Evolutionary conservation across 2,329 filamentous ascomycete genomes (phyloP).

Genomic region (Apiospora pterosperma): DNA sequence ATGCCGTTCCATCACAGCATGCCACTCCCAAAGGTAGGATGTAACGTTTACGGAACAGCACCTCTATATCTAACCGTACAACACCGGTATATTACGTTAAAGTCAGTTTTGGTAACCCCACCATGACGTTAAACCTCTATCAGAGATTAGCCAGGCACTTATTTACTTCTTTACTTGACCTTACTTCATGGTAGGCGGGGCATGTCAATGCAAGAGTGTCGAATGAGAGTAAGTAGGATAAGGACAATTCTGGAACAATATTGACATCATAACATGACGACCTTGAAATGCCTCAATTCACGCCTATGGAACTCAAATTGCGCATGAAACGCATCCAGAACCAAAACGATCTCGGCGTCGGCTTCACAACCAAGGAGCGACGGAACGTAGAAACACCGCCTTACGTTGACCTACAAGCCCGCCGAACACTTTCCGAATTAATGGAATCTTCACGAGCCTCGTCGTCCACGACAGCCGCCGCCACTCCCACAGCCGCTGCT

Average conservation of each 20-base stretch:
- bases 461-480: slow-evolving; percentile 1
- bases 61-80: no score
- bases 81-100: no score
- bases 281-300: slow-evolving; percentile 11
- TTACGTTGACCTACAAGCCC: slow-evolving; percentile 7
- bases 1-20: no score
- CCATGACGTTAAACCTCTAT: no score
- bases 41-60: no score
- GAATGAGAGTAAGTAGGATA: background rate
- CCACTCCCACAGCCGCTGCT: background rate
- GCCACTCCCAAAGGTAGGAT: no score
- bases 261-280: background rate
- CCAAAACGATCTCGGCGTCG: slow-evolving; percentile 10
- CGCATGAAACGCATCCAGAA: slow-evolving; percentile 8
- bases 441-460: background rate
- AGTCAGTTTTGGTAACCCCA: no score
- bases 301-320: slow-evolving; percentile 10
- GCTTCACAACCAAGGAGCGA: slow-evolving; percentile 8
- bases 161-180: no score
- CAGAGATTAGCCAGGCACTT: no score
- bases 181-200: background rate
- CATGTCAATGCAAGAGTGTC: background rate
- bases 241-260: background rate
- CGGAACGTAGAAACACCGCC: slow-evolving; percentile 7
- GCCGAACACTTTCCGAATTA: slow-evolving; percentile 3